Evolutionary conservation across 352 stramenopile genomes (phyloP), one percentile per base, ranked within the genome.

Genomic region (Plasmopara muralis): DNA sequence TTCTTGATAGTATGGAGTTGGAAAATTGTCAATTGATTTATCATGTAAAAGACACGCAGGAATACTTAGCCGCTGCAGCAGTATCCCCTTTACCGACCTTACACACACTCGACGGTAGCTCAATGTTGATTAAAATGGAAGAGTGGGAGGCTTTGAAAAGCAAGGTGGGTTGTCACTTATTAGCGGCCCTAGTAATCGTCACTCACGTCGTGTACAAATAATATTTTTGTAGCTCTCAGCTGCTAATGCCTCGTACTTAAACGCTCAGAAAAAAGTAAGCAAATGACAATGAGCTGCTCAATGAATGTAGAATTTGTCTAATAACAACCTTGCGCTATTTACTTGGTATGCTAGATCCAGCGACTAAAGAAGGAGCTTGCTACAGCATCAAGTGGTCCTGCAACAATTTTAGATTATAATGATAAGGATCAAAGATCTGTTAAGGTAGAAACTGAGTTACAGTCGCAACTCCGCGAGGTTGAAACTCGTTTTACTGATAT

Each of bases 41-140:
- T 28, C 72, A 89, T 38, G 33, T 89, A 15, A 88, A 88, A 39
- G 61, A 74, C 2, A 64, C 75, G 15, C 79, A 89, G 48, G 65
- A 83, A 30, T 75, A 92, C 33, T 31, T 88, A 4, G 53, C 46
- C 9, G 4, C 59, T 42, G 16, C 58, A 15, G 33, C 57, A 49
- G 14, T 50, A 34, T 35, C 63, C n/a, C 34, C 67, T 46, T 44
- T 53, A 13, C 38, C 58, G 8, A 35, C 62, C 12, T 50, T 61
- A 13, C 37, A 48, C 39, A 43, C 39, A 15, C 31, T 51, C 1
- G 44, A 52, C 4, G 54, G 29, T 15, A 38, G 48, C 12, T 18
- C 41, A 10, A 30, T 40, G 2, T 25, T 60, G 37, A 30, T 38
- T 16, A 69, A 67, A n/a, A 51, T 18, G 2, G 76, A 86, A 13